Evolutionary conservation across 2,329 filamentous ascomycete species (phyloP).

Genomic region (Paecilomyces variotii): DNA sequence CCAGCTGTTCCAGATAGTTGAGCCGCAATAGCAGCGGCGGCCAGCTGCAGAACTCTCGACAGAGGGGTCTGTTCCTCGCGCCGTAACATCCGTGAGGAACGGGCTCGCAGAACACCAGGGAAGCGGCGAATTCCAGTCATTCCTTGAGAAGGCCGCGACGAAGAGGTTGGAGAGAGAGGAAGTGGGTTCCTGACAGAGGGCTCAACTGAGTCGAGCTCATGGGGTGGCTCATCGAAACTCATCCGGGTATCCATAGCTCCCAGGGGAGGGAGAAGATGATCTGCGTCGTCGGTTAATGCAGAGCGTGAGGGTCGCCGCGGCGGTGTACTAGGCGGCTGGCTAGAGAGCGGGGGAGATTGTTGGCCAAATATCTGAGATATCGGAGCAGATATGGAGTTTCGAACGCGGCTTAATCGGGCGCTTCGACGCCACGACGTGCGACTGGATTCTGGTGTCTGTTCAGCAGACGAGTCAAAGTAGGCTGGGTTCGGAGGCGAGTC

Average conservation of each 20-base stretch:
- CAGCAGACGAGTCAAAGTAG: conserved; percentile 18
- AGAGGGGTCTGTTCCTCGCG: conserved; percentile 56
- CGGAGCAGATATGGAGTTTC: conserved; percentile 35
- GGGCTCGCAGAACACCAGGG: conserved; percentile 40
- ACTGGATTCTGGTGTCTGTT: conserved; percentile 18
- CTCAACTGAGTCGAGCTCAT: conserved; percentile 37
- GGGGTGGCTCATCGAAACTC: conserved; percentile 31
- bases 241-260: conserved; percentile 32
- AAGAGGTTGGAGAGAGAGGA: conserved; percentile 17
- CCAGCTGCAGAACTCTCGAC: conserved; percentile 54
- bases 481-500: conserved; percentile 20
- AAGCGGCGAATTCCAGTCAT: conserved; percentile 30
- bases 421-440: conserved; percentile 33
- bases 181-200: conserved; percentile 25
- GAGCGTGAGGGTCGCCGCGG: conserved; percentile 22
- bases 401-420: conserved; percentile 34
- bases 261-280: conserved; percentile 27
- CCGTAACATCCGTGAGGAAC: conserved; percentile 45
- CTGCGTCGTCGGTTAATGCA: conserved; percentile 22
- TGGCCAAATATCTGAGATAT: conserved; percentile 39
- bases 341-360: conserved; percentile 17
- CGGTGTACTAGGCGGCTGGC: conserved; percentile 17
- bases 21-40: conserved; percentile 56
- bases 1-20: conserved; percentile 56
- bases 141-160: conserved; percentile 19